Conservation (phyloP, 306 rosid species). For the Casuarina cunninghamiana region DNA sequence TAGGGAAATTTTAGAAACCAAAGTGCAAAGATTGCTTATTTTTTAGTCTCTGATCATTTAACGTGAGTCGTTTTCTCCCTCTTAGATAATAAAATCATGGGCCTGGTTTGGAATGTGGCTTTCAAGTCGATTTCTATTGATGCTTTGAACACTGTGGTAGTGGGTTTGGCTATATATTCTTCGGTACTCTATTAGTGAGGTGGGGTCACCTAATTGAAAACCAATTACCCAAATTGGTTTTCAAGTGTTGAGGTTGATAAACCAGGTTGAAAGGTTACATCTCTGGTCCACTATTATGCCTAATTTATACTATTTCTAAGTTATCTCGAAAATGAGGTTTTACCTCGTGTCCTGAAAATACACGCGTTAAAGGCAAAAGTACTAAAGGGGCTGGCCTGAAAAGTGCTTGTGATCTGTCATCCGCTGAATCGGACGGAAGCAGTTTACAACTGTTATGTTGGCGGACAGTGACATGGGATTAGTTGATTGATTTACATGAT, state of each 20-base stretch:
- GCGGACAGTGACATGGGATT: too few relatives aligned
- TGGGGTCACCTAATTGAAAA: neutral
- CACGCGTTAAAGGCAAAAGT: neutral
- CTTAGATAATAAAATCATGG: neutral
- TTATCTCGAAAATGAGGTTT: constrained; percentile 7
- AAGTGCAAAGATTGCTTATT: neutral
- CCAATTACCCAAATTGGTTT: neutral
- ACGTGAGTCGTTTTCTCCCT: neutral
- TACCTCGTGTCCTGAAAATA: neutral
- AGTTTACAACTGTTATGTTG: too few relatives aligned
- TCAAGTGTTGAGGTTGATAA: constrained; percentile 2
- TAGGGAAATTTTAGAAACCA: neutral
- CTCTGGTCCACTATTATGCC: neutral
- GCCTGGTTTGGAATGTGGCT: neutral
- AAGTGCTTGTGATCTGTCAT: constrained; percentile 1
- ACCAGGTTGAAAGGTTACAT: neutral
- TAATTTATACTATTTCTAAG: neutral
- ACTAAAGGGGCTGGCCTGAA: neutral
- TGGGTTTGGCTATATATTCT: neutral
- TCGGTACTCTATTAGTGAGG: neutral
- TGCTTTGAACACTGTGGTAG: neutral
- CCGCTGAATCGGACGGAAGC: neutral
- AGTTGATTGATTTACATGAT: neutral
- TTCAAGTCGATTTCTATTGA: neutral
- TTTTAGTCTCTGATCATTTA: neutral